Conservation (phyloP, 768 basidiomycete species). For the Cytidiella melzeri region DNA sequence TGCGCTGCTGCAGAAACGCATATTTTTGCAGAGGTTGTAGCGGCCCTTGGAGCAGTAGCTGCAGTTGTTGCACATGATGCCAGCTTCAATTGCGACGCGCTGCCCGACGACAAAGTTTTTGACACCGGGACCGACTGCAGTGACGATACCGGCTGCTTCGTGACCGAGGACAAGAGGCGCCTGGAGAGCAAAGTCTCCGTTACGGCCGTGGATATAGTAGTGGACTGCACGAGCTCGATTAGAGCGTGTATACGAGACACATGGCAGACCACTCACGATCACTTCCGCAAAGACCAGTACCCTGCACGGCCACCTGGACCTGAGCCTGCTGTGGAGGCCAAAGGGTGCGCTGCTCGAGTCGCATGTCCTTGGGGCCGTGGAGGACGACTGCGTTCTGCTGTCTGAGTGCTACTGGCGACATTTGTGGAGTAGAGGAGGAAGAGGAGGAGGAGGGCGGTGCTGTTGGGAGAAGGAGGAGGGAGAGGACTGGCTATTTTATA, state of each 20-base stretch:
- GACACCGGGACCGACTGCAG: conserved; percentile 73
- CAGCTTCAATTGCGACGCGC: conserved; percentile 91
- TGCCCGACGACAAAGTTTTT: conserved; percentile 64
- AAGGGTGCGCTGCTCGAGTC: conserved; percentile 64
- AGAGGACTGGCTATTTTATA: conserved; percentile 7
- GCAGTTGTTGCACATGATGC: conserved; percentile 80
- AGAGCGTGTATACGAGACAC: conserved; percentile 7
- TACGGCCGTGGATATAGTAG: conserved; percentile 84
- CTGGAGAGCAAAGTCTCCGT: conserved; percentile 86
- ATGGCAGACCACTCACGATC: conserved; percentile 47
- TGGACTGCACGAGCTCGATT: conserved; percentile 52
- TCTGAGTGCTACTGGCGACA: conserved; percentile 44
- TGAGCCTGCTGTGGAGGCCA: conserved; percentile 68
- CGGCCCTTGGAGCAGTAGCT: conserved; percentile 64
- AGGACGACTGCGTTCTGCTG: conserved; percentile 73
- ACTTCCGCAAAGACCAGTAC: conserved; percentile 90
- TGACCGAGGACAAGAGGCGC: conserved; percentile 90
- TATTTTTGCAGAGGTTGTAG: conserved; percentile 88
- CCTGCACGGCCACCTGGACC: conserved; percentile 71
- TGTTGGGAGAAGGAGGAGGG: conserved; percentile 11
- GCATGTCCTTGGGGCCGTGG: conserved; percentile 78
- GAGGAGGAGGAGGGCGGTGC: neutral
- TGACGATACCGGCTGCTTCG: conserved; percentile 84
- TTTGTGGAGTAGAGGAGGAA: conserved; percentile 17
- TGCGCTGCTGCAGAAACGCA: conserved; percentile 88